Conservation (phyloP, 805 yeast genomes). For the Hanseniaspora nectarophila region DNA sequence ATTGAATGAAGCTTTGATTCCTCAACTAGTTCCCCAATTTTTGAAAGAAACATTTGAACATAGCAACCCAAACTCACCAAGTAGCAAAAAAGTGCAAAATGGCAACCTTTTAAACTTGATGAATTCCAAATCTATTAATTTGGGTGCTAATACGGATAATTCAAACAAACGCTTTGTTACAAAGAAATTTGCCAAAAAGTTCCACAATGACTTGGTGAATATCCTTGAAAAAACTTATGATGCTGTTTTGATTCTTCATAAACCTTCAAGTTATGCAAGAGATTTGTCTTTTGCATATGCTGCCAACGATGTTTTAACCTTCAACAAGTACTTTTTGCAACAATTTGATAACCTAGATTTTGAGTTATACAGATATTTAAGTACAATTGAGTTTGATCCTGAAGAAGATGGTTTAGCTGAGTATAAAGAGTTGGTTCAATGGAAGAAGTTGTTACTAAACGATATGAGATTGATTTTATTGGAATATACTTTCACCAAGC, state of each 20-base stretch:
- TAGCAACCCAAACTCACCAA: not conserved
- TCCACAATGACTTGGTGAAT: not conserved
- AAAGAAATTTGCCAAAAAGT: conserved; percentile 5
- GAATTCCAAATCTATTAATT: not conserved
- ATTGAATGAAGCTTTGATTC: conserved; percentile 28
- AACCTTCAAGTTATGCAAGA: conserved; percentile 17
- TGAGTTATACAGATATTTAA: conserved; percentile 25
- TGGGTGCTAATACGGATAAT: not conserved
- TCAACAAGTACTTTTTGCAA: conserved; percentile 23
- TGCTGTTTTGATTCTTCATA: conserved; percentile 16
- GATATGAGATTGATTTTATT: conserved; percentile 30
- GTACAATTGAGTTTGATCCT: conserved; percentile 18
- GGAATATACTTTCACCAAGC: conserved; percentile 69
- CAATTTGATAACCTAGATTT: conserved; percentile 27
- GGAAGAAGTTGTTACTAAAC: conserved; percentile 9
- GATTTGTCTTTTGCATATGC: conserved; percentile 23
- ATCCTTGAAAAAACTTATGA: conserved; percentile 15
- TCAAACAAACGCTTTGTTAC: conserved; percentile 8
- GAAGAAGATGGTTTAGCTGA: conserved; percentile 13
- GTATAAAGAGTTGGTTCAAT: conserved; percentile 8
- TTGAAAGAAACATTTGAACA: conserved; percentile 41
- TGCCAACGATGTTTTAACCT: conserved; percentile 26
- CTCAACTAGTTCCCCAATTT: conserved; percentile 61
- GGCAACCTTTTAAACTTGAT: not conserved
- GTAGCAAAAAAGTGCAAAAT: not conserved